These are phyloP conservation scores for Ophiocordyceps unilateralis DNA, from an alignment of 2,329 filamentous ascomycete genomes.

Conservation along the genomic window DNA sequence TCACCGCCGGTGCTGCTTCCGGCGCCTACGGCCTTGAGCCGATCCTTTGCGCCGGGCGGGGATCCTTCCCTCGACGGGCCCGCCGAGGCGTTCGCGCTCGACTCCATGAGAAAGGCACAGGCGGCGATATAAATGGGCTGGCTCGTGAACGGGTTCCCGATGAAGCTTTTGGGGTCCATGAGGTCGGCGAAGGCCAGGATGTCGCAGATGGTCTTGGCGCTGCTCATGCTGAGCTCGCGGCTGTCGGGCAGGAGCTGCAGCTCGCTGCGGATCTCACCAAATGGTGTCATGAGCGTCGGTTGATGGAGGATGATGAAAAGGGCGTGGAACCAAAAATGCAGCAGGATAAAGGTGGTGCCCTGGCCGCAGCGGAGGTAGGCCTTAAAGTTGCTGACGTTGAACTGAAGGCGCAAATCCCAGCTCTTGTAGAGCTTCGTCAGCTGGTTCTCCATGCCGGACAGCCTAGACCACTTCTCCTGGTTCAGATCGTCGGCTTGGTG, in stretches of 20 bases:
- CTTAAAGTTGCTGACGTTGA: constrained; percentile 75
- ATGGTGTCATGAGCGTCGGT: constrained; percentile 64
- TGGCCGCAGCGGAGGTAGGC: constrained; percentile 66
- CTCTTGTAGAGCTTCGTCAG: constrained; percentile 56
- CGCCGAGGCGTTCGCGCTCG: constrained; percentile 49
- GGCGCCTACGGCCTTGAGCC: too few species aligned
- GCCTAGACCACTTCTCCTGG: constrained; percentile 50
- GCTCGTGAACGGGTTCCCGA: constrained; percentile 76
- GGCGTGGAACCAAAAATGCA: constrained; percentile 83
- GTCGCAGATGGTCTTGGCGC: constrained; percentile 80
- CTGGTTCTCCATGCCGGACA: constrained; percentile 65
- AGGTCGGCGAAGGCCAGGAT: constrained; percentile 75
- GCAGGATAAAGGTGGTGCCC: constrained; percentile 69
- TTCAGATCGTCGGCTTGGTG: constrained; percentile 58
- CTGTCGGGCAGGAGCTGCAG: constrained; percentile 65
- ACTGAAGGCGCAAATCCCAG: constrained; percentile 58
- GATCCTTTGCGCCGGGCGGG: constrained; percentile 7
- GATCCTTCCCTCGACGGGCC: constrained; percentile 39
- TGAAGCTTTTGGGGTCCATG: constrained; percentile 70
- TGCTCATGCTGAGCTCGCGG: constrained; percentile 68
- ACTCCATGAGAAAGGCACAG: constrained; percentile 76
- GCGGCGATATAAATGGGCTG: constrained; percentile 87
- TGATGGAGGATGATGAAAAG: constrained; percentile 74
- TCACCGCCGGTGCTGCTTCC: not conserved
- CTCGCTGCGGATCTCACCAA: constrained; percentile 39